Evolutionary conservation across 768 basidiomycete species (phyloP).

Genomic region (Phaeotremella fagi): DNA sequence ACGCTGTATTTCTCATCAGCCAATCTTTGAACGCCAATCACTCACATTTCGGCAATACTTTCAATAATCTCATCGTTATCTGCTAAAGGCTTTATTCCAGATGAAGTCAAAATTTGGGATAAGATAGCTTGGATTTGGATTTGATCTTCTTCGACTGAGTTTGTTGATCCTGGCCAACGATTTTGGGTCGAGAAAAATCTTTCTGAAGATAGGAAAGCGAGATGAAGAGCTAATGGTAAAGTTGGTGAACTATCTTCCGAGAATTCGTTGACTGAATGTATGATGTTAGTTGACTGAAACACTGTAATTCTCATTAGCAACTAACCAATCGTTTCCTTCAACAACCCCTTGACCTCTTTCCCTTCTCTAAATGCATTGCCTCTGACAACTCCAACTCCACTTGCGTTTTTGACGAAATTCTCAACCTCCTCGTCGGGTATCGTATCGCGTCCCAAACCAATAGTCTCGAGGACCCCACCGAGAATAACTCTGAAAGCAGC

Average conservation of each 20-base stretch:
- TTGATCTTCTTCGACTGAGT: constrained; percentile 17
- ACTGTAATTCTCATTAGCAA: not conserved
- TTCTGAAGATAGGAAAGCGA: constrained; percentile 46
- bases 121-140: constrained; percentile 18
- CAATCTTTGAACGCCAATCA: constrained; percentile 18
- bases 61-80: constrained; percentile 16
- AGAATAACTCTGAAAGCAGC: constrained; percentile 31
- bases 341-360: constrained; percentile 18
- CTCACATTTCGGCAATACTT: constrained; percentile 73
- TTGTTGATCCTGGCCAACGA: constrained; percentile 44
- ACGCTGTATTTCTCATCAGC: no score
- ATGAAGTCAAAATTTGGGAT: not conserved
- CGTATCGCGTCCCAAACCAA: constrained; percentile 36
- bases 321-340: constrained; percentile 42
- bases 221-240: constrained; percentile 42
- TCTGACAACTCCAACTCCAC: constrained; percentile 45
- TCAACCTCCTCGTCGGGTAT: constrained; percentile 46
- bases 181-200: constrained; percentile 34
- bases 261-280: not conserved
- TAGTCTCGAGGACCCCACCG: constrained; percentile 17
- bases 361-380: constrained; percentile 44
- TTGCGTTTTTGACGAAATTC: constrained; percentile 50
- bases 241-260: constrained; percentile 1
- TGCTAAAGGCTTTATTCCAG: not conserved
- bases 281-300: not conserved